A percentile compares a stretch with the other conserved stretches of the same genome.
Evolutionary conservation across 305 asterid species (phyloP).

Genomic region (Lippia alba): DNA sequence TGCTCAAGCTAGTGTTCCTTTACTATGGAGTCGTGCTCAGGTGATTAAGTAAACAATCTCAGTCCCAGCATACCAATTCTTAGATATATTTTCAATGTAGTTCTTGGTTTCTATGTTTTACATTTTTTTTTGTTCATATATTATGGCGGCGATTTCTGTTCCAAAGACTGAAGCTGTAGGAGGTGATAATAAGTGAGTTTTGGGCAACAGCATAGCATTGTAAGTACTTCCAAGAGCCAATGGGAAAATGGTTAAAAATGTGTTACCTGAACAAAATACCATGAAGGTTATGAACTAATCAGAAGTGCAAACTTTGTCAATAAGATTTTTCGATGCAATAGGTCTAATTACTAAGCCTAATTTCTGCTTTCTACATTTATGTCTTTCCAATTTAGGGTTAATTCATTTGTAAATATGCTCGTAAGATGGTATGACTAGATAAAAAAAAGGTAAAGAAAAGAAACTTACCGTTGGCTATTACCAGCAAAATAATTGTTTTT

Average conservation of each 20-base stretch:
- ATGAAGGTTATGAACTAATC: conserved; percentile 27
- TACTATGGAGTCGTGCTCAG: conserved; percentile 94
- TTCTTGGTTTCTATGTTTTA: conserved; percentile 23
- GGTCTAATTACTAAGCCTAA: not conserved
- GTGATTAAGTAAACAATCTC: conserved; percentile 49
- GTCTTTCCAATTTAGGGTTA: conserved; percentile 7
- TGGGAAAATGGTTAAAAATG: conserved; percentile 23
- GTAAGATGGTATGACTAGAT: not conserved
- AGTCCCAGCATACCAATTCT: conserved; percentile 29
- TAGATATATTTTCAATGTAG: not conserved
- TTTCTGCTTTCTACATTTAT: conserved; percentile 14
- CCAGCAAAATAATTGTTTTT: no score
- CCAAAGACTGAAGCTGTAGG: conserved; percentile 12
- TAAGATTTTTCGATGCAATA: conserved; percentile 3
- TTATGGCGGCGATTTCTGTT: conserved; percentile 18
- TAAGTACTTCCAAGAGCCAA: conserved; percentile 12
- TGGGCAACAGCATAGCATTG: conserved; percentile 1
- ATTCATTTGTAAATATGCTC: not conserved
- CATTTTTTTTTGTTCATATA: conserved; percentile 14
- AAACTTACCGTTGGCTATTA: not conserved
- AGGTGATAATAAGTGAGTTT: conserved; percentile 12
- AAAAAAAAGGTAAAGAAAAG: not conserved
- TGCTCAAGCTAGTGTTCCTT: conserved; percentile 83
- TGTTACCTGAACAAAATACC: conserved; percentile 11
- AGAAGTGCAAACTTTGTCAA: conserved; percentile 12